Conservation (phyloP, 495 filamentous ascomycete genomes). For the Penicillium subrubescens region DNA sequence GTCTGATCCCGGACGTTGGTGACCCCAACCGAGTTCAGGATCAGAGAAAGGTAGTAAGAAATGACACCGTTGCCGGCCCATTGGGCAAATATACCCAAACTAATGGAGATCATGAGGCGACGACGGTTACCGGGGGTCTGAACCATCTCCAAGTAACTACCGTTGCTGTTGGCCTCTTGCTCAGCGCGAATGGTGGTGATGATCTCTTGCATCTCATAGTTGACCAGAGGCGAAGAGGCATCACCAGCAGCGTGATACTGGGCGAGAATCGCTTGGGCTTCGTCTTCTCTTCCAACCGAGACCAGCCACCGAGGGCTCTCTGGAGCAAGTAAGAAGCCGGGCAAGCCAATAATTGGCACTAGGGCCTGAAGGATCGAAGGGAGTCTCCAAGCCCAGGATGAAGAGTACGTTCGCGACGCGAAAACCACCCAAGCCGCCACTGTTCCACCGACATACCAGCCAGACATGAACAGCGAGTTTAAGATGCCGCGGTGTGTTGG, state of each 20-base stretch:
- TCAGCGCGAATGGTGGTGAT: conserved; percentile 26
- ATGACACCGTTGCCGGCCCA: conserved; percentile 69
- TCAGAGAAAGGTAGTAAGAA: conserved; percentile 58
- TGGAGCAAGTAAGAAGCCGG: conserved; percentile 41
- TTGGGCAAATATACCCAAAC: conserved; percentile 68
- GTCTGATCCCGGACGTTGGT: conserved; percentile 47
- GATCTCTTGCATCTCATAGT: conserved; percentile 32
- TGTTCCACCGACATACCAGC: conserved; percentile 63
- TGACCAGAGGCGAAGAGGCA: conserved; percentile 18
- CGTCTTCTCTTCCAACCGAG: conserved; percentile 32
- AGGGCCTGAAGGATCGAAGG: conserved; percentile 56
- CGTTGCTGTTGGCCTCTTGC: conserved; percentile 28
- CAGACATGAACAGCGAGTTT: conserved; percentile 63
- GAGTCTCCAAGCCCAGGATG: conserved; percentile 51
- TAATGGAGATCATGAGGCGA: conserved; percentile 56
- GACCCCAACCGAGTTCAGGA: conserved; percentile 59
- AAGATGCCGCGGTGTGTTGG: conserved; percentile 62
- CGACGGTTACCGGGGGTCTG: conserved; percentile 67
- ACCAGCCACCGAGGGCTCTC: conserved; percentile 51
- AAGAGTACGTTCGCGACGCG: conserved; percentile 29
- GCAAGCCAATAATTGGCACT: conserved; percentile 41
- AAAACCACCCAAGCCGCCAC: conserved; percentile 33
- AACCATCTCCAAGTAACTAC: conserved; percentile 58
- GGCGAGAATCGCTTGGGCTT: conserved; percentile 38
- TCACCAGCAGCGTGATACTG: conserved; percentile 34